Percentiles rank a stretch among this genome's conserved stretches.
Evolutionary conservation across 164 flowering plant species (phyloP).

Genomic region (Saururus chinensis): DNA sequence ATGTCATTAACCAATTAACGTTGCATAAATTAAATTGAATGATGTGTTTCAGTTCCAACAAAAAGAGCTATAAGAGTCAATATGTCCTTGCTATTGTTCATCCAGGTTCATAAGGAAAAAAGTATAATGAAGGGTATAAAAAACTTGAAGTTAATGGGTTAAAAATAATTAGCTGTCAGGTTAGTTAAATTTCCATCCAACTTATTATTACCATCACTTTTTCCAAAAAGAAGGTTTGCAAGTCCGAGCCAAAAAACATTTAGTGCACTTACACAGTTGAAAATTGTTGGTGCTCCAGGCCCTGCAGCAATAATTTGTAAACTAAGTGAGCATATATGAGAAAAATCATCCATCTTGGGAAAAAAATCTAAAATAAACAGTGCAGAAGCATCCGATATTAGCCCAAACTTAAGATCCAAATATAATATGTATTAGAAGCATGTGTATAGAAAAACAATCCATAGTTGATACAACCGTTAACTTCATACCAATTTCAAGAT

Average conservation of each 20-base stretch:
- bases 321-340: not conserved
- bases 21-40: not conserved
- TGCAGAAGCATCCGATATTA: not conserved
- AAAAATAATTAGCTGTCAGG: too few species aligned
- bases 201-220: too few species aligned
- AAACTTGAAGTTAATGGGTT: too few species aligned
- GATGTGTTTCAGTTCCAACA: not conserved
- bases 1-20: not conserved
- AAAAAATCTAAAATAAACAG: not conserved
- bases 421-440: not conserved
- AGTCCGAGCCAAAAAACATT: too few species aligned
- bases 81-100: too few species aligned
- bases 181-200: too few species aligned
- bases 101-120: too few species aligned
- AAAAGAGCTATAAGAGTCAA: too few species aligned
- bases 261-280: constrained; percentile 64
- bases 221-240: not conserved
- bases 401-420: not conserved
- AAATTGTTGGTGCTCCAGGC: constrained; percentile 69
- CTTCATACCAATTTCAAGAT: constrained; percentile 75
- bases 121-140: too few species aligned
- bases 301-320: constrained; percentile 31
- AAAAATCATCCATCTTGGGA: not conserved
- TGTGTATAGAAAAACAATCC: not conserved
- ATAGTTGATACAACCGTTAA: not conserved